phyloP scores from a whole-genome alignment of 2,329 filamentous ascomycete genomes.

The Lachnellula suecica region DNA sequence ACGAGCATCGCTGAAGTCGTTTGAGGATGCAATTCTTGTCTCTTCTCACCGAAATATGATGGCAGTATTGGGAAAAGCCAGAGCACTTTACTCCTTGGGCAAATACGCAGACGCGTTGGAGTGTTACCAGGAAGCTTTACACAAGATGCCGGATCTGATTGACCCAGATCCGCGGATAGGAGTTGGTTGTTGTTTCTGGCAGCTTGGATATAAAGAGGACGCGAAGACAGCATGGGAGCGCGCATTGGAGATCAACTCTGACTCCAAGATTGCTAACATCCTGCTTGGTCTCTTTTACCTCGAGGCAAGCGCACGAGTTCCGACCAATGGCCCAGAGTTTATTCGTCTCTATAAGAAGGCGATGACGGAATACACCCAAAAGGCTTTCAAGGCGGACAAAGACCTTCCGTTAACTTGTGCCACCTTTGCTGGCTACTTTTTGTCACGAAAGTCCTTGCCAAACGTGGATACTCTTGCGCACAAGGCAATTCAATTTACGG shows the following conservation, averaged over 20 bases:
- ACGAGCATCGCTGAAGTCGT: slow-evolving; percentile 84
- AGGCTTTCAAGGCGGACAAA: slow-evolving; percentile 90
- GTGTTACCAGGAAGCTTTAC: slow-evolving; percentile 82
- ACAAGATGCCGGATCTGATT: slow-evolving; percentile 80
- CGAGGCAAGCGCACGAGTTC: slow-evolving; percentile 78
- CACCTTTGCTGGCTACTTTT: slow-evolving; percentile 87
- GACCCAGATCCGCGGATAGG: slow-evolving; percentile 96
- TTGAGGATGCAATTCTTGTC: slow-evolving; percentile 87
- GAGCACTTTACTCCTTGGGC: slow-evolving; percentile 81
- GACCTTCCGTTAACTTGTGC: slow-evolving; percentile 86
- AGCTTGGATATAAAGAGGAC: slow-evolving; percentile 90
- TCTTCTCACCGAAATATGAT: slow-evolving; percentile 88
- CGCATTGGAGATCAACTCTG: slow-evolving; percentile 73
- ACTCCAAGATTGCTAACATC: slow-evolving; percentile 88
- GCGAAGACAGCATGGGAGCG: slow-evolving; percentile 90
- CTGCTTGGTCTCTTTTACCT: slow-evolving; percentile 89
- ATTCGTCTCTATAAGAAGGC: slow-evolving; percentile 84
- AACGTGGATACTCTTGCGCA: slow-evolving; percentile 86
- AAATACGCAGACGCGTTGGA: slow-evolving; percentile 82
- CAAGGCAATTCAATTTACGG: slow-evolving; percentile 92
- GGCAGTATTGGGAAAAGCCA: slow-evolving; percentile 85
- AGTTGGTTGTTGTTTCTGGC: slow-evolving; percentile 96
- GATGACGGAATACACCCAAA: slow-evolving; percentile 92
- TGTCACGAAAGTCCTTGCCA: slow-evolving; percentile 75
- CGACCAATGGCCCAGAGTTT: slow-evolving; percentile 83